Percentiles rank a stretch among this genome's conserved stretches.
Conservation (phyloP, 306 rosid species). For the Cucurbita ficifolia region DNA sequence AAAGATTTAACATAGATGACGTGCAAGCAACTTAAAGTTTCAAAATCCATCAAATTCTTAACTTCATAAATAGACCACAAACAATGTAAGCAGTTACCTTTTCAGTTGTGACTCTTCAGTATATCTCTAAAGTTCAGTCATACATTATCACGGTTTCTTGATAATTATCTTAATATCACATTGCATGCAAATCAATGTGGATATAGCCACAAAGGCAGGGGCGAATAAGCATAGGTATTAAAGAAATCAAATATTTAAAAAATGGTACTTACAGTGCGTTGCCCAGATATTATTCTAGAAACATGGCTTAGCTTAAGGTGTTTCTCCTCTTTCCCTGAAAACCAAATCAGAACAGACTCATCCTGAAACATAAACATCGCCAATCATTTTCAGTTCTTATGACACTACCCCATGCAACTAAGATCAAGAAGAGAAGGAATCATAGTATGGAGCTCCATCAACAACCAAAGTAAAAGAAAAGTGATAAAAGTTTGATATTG, state of each 20-base stretch:
- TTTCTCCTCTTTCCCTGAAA: slow-evolving; percentile 96
- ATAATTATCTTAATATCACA: not conserved
- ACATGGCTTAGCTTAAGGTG: slow-evolving; percentile 83
- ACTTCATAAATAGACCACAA: not conserved
- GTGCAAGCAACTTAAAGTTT: not conserved
- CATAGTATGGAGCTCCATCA: not conserved
- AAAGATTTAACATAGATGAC: not conserved
- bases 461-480: not conserved
- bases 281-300: slow-evolving; percentile 94
- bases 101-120: not conserved
- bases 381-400: not conserved
- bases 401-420: not conserved
- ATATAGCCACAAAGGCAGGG: not conserved
- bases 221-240: not conserved
- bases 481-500: not conserved
- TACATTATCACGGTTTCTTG: not conserved
- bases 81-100: not conserved
- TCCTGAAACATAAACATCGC: slow-evolving; percentile 45
- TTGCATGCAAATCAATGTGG: not conserved
- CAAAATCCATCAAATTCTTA: not conserved
- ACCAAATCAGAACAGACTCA: slow-evolving; percentile 90
- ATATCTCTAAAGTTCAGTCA: not conserved
- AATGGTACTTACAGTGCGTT: slow-evolving; percentile 72
- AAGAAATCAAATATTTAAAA: not conserved
- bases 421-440: not conserved